Base-by-base conservation (phyloP, 768 basidiomycete genomes). In the Holtermannia corniformis region DNA sequence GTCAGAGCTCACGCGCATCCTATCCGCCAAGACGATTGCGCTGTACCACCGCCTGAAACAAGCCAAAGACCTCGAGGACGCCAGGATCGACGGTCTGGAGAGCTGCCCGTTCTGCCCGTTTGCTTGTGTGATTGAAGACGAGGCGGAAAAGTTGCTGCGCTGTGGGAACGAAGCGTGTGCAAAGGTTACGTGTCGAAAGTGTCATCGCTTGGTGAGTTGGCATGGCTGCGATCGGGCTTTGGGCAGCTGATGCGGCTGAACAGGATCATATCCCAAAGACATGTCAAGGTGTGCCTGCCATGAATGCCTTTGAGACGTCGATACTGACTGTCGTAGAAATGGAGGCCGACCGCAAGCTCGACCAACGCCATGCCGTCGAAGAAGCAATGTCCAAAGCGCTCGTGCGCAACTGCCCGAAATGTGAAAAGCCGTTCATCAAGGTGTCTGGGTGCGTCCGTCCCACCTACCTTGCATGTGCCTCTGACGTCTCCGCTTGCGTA, bases 41-140 rank as follows among this genome's bases (percentile, higher is more conserved):
- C 75, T 90, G 11, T 90, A 85, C 61, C 60, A 68, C 47, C 67
- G 67, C 1, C 63, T 90, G 24, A 80, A 80, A 57, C 85, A 86
- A 65, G 80, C 79, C 32, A 84, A 86, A 67, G 86, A 89, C 59
- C 80, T 93, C 26, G 81, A 84, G 52, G 80, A 78, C 0, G 90
- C 90, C 16, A 81, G 78, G 1, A 65, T 95, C 28, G 86, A 87
- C 44, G 82, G 81, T 3, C 75, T 93, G 12, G 89, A 91, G 69
- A 85, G 85, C 61, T 95, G 91, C 67, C 91, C 91, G 3, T 87
- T 84, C 59, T 95, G 91, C 73, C 87, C 89, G 41, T 95, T 80
- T 74, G 85, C 82, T 53, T 82, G 82, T 59, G 80, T 86, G n/a
- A 82, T 87, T 49, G 86, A 86, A 49, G 78, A 82, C 50, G 70